phyloP scores from a whole-genome alignment of 2,329 filamentous ascomycete genomes.

The Verticillium albo-atrum region DNA sequence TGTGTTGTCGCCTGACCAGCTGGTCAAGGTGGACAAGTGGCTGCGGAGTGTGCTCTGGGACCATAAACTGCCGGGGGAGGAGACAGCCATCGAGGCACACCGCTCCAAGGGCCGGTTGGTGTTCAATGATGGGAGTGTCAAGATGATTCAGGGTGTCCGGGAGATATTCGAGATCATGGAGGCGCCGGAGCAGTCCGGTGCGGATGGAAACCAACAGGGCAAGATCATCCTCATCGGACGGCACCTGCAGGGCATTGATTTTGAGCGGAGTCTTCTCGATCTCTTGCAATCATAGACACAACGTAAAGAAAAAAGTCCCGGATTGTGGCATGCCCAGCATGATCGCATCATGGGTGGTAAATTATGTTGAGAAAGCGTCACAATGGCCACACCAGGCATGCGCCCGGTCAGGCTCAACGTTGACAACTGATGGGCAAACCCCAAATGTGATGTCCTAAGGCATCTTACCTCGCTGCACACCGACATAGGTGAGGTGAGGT shows the following conservation, averaged over 20 bases:
- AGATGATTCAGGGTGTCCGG: constrained; percentile 85
- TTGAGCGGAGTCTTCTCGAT: constrained; percentile 39
- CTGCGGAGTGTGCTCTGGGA: constrained; percentile 84
- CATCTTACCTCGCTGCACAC: background rate
- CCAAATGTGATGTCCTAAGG: too few species aligned
- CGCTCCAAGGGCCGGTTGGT: constrained; percentile 77
- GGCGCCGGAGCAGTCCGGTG: constrained; percentile 28
- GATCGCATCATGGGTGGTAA: too few species aligned
- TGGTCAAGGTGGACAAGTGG: constrained; percentile 72
- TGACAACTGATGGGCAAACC: too few species aligned
- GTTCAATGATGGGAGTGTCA: constrained; percentile 58
- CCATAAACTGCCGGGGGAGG: constrained; percentile 47
- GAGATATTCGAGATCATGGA: constrained; percentile 93
- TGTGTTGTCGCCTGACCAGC: constrained; percentile 48
- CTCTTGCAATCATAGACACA: constrained; percentile 13
- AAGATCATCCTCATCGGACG: constrained; percentile 64
- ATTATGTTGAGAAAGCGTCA: background rate
- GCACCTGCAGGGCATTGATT: constrained; percentile 44
- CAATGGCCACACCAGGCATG: too few species aligned
- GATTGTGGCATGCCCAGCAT: background rate
- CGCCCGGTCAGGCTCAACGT: too few species aligned
- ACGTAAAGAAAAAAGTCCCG: background rate
- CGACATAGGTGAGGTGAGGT: background rate
- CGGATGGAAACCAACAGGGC: constrained; percentile 28
- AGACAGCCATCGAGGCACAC: constrained; percentile 70